phyloP scores from a whole-genome alignment of 352 stramenopile genomes.

The Thalassiosira mediterranea region DNA sequence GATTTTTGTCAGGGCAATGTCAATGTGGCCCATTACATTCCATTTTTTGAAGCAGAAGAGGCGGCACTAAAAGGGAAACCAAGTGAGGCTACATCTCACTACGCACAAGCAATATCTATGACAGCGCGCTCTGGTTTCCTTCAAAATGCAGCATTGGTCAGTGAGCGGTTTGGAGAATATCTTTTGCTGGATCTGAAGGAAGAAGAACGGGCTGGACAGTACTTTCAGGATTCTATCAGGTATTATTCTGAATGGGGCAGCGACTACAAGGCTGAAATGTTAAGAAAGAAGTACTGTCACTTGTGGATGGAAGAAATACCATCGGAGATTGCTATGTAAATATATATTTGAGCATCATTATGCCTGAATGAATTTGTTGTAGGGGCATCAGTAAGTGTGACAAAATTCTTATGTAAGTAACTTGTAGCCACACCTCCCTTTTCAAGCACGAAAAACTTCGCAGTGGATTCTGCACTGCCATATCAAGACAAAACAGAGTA shows the following conservation, averaged over 20 bases:
- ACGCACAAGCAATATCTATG: conserved; percentile 12
- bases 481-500: too few relatives aligned
- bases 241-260: conserved; percentile 34
- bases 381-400: too few relatives aligned
- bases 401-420: too few relatives aligned
- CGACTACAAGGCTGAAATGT: conserved; percentile 1
- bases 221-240: conserved; percentile 23
- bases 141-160: conserved; percentile 27
- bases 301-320: background rate
- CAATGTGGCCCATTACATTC: conserved; percentile 15
- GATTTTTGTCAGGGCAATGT: too few relatives aligned
- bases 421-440: too few relatives aligned
- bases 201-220: conserved; percentile 6
- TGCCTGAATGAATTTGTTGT: too few relatives aligned
- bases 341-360: too few relatives aligned
- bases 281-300: conserved; percentile 4
- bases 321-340: too few relatives aligned
- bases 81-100: conserved; percentile 1
- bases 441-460: too few relatives aligned
- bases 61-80: conserved; percentile 13
- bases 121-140: conserved; percentile 13
- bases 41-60: conserved; percentile 28
- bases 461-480: too few relatives aligned
- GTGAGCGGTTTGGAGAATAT: conserved; percentile 36
- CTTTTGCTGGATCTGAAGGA: conserved; percentile 16